Conservation (phyloP, 768 basidiomycete genomes). For the Omphalotus guepiniiformis region DNA sequence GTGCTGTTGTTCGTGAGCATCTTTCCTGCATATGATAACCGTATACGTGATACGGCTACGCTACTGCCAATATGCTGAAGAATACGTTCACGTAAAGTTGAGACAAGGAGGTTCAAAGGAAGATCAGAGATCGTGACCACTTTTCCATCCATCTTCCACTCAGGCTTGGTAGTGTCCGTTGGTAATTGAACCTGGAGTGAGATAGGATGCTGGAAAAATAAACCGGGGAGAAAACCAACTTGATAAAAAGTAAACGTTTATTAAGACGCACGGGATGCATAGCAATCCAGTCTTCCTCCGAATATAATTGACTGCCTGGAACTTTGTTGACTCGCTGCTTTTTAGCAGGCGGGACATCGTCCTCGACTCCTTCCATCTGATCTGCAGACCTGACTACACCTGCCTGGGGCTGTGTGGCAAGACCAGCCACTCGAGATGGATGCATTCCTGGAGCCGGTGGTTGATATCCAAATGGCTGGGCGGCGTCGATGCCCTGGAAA, state of each 20-base stretch:
- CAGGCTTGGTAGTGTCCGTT: constrained; percentile 74
- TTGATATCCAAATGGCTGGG: constrained; percentile 77
- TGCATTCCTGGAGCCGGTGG: constrained; percentile 68
- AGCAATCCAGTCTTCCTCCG: constrained; percentile 85
- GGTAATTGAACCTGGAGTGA: constrained; percentile 84
- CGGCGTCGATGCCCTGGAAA: constrained; percentile 74
- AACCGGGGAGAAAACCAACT: not conserved
- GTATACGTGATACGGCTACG: constrained; percentile 76
- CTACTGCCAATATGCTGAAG: constrained; percentile 71
- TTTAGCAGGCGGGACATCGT: constrained; percentile 79
- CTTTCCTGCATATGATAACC: constrained; percentile 75
- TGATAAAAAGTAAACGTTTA: constrained; percentile 20
- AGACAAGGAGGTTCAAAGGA: constrained; percentile 79
- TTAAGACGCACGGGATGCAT: constrained; percentile 89
- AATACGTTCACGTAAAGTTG: constrained; percentile 87
- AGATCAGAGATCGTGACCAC: constrained; percentile 76
- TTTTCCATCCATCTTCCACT: constrained; percentile 89
- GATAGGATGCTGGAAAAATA: constrained; percentile 64
- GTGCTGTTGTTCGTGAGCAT: constrained; percentile 85
- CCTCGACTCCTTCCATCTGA: constrained; percentile 66
- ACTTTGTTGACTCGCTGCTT: constrained; percentile 82
- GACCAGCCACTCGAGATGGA: constrained; percentile 58
- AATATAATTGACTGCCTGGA: constrained; percentile 78
- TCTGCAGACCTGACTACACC: constrained; percentile 80
- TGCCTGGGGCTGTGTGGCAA: constrained; percentile 50